A percentile compares a stretch with the other conserved stretches of the same genome.
These are phyloP conservation scores for Salvia rosmarinus DNA, from an alignment of 257 asterid species.

Conservation along the genomic window DNA sequence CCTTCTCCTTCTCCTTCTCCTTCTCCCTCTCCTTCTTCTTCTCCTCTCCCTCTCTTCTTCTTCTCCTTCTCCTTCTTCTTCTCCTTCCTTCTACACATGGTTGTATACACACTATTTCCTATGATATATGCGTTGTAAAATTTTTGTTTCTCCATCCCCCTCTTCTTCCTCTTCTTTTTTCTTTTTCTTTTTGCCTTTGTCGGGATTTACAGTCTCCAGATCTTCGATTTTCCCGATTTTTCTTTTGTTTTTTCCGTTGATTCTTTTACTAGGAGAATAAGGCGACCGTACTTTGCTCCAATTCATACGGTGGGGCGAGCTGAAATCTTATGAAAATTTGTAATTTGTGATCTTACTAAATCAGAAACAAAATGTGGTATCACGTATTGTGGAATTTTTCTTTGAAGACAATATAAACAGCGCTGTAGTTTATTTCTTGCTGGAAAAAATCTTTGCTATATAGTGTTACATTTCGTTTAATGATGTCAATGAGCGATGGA, in stretches of 20 bases:
- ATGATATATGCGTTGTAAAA: neutral
- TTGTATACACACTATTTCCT: neutral
- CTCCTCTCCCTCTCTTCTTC: slow-evolving; percentile 20
- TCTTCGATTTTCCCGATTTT: slow-evolving; percentile 32
- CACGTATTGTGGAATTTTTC: neutral
- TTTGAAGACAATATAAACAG: neutral
- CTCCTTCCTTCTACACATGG: neutral
- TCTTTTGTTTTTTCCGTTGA: neutral
- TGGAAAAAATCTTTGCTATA: neutral
- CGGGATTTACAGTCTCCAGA: slow-evolving; percentile 30
- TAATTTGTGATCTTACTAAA: slow-evolving; percentile 8
- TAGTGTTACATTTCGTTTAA: slow-evolving; percentile 9
- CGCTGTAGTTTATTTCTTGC: slow-evolving; percentile 6
- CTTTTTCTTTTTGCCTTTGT: neutral
- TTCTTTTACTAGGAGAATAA: neutral
- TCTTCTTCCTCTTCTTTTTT: neutral
- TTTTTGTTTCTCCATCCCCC: neutral
- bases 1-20: neutral
- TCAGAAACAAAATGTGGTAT: slow-evolving; percentile 15
- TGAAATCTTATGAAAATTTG: neutral
- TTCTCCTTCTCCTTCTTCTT: slow-evolving; percentile 8
- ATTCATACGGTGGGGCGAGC: slow-evolving; percentile 5
- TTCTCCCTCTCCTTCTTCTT: slow-evolving; percentile 14
- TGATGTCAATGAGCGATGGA: slow-evolving; percentile 2
- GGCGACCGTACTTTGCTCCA: neutral